Conservation (phyloP, 768 basidiomycete species). For the Mycena rosella region DNA sequence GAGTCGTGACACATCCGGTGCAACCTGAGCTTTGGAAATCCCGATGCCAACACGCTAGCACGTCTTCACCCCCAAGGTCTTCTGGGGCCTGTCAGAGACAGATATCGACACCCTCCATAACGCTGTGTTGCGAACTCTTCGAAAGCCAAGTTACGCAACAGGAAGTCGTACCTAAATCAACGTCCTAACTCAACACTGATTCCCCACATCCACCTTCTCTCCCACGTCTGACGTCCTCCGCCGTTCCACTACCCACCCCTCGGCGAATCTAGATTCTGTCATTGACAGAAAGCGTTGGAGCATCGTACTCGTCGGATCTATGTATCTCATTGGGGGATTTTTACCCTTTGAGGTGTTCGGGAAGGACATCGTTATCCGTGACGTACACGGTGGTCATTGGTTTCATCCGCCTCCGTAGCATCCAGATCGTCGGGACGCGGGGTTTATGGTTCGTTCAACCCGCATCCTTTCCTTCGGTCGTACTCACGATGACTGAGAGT, state of each 20-base stretch:
- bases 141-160: not conserved
- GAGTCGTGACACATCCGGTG: not conserved
- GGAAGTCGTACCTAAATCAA: not conserved
- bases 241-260: not conserved
- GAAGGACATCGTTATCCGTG: not conserved
- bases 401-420: not conserved
- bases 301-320: slow-evolving; percentile 24
- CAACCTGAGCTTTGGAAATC: too few relatives aligned
- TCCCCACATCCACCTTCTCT: not conserved
- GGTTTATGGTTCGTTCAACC: not conserved
- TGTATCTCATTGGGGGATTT: not conserved
- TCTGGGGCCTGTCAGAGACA: not conserved
- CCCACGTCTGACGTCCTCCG: not conserved
- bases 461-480: too few relatives aligned
- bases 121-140: not conserved
- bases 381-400: not conserved
- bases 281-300: slow-evolving; percentile 14
- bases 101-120: not conserved
- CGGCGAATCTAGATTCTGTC: not conserved
- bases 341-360: not conserved
- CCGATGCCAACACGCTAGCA: too few relatives aligned
- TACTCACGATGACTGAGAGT: not conserved
- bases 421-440: not conserved
- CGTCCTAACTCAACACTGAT: slow-evolving; percentile 1
- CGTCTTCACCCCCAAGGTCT: too few relatives aligned